A percentile compares a stretch with the other conserved stretches of the same genome.
These are phyloP conservation scores for Xylaria curta DNA, from an alignment of 495 filamentous ascomycete species.

Conservation along the genomic window DNA sequence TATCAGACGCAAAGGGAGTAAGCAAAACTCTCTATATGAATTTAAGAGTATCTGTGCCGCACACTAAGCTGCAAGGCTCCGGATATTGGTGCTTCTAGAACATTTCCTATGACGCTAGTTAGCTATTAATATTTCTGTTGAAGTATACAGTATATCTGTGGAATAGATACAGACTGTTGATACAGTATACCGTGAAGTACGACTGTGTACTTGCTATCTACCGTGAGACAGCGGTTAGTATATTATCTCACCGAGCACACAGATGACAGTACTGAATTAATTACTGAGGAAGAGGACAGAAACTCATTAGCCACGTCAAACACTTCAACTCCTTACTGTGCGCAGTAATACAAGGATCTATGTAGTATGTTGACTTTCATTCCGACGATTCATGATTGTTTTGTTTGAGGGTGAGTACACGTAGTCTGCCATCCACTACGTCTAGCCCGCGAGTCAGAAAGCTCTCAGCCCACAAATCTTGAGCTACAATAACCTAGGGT, in stretches of 20 bases:
- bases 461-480: neutral
- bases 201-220: constrained; percentile 1
- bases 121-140: neutral
- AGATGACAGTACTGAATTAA: neutral
- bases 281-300: neutral
- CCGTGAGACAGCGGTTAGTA: neutral
- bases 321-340: neutral
- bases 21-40: neutral
- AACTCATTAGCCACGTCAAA: neutral
- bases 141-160: constrained; percentile 2
- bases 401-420: neutral
- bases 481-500: neutral
- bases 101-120: neutral
- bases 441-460: constrained; percentile 12
- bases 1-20: neutral
- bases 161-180: neutral
- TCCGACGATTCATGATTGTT: constrained; percentile 11
- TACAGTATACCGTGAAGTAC: constrained; percentile 6
- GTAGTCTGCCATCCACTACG: neutral
- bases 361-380: neutral
- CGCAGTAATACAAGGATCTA: neutral
- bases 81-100: neutral
- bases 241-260: neutral
- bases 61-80: neutral
- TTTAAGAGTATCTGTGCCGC: neutral